Conservation (phyloP, 495 filamentous ascomycete genomes). For the Parathielavia hyrcaniae region DNA sequence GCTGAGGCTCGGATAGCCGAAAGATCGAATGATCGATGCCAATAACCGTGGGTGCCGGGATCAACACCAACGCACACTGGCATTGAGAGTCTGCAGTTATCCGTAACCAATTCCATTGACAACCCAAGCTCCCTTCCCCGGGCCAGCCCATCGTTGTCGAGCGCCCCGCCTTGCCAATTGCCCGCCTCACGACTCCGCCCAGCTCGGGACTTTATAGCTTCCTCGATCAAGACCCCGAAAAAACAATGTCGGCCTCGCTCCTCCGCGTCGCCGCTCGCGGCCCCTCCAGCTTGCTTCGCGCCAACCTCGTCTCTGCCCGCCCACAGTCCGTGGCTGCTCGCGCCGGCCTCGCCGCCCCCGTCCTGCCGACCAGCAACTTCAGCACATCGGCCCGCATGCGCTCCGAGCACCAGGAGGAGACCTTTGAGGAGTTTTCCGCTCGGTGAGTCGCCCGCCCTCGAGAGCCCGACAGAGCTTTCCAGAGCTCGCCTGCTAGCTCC, state of each 20-base stretch:
- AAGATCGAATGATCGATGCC: slow-evolving; percentile 28
- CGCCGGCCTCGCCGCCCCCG: slow-evolving; percentile 37
- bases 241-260: slow-evolving; percentile 62
- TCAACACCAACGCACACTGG: slow-evolving; percentile 18
- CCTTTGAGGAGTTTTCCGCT: slow-evolving; percentile 96
- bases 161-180: slow-evolving; percentile 22
- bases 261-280: slow-evolving; percentile 66
- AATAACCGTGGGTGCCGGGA: slow-evolving; percentile 22
- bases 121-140: slow-evolving; percentile 20
- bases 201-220: slow-evolving; percentile 16
- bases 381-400: slow-evolving; percentile 58
- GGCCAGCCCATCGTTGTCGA: slow-evolving; percentile 24
- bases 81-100: neutral
- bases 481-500: slow-evolving; percentile 24
- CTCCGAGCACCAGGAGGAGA: slow-evolving; percentile 72
- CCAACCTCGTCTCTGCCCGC: slow-evolving; percentile 54
- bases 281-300: slow-evolving; percentile 57
- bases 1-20: slow-evolving; percentile 25
- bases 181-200: slow-evolving; percentile 20
- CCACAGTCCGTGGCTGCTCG: slow-evolving; percentile 41
- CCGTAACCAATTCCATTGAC: slow-evolving; percentile 24
- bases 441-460: slow-evolving; percentile 61
- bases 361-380: slow-evolving; percentile 50
- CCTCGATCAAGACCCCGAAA: slow-evolving; percentile 3
- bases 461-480: slow-evolving; percentile 20